Evolutionary conservation across 768 basidiomycete genomes (phyloP), one percentile per base, ranked within the genome.

Genomic region (Pisolithus marmoratus): DNA sequence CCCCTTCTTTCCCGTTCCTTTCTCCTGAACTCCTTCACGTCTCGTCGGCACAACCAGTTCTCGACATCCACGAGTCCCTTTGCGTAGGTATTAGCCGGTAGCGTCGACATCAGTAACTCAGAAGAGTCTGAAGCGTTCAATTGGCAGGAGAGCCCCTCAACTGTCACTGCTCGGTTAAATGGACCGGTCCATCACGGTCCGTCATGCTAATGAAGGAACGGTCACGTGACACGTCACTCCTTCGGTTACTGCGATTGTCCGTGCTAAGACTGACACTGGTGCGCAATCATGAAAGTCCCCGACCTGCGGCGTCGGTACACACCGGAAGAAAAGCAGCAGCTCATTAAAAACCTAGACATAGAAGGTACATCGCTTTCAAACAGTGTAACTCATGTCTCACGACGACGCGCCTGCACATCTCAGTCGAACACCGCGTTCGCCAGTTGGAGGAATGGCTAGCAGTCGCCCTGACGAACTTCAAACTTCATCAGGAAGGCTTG

Each of bases 391-490:
- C 50, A 49, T 45, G 26, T 31, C 31, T 31, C 8, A 48, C 15
- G 34, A 27, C 42, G 6, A 48, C 38, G 40, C 43, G 23, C 34
- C n/a, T 41, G 27, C 17, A 19, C 42, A 31, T 48, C 46, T 22
- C 63, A 89, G 88, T 89, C 58, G 78, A 83, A 51, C 87, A 90
- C 68, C 81, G 86, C 42, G 81, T 79, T 22, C 77, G 80, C 46
- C 87, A 87, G 62, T 80, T 91, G 55, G 80, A 85, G 64, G 78
- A 81, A 74, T 86, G 83, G 81, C 84, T 90, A 27, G 72, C 77
- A 48, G 84, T 85, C 63, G 77, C 80, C 4, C 81, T 90, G 48
- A 81, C 87, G 58, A 84, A 82, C 61, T 90, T 90, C 63, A 79
- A 75, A 2, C 76, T 84, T 23, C 85, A 86, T 59, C 85, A 88